Base-by-base conservation (phyloP, 805 yeast genomes). In the Pichia kluyveri region DNA sequence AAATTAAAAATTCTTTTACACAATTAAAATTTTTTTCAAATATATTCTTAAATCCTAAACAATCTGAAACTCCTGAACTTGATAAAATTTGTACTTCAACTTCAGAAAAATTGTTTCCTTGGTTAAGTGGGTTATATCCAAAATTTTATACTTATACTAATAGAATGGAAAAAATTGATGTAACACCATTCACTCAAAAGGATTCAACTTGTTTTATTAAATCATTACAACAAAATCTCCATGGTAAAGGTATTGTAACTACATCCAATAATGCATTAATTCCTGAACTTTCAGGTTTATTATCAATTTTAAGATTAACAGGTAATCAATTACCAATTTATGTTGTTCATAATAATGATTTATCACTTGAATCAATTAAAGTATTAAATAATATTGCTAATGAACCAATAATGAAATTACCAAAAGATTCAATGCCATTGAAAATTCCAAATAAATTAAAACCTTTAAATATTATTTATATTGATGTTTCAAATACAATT, bases 161-260 rank as follows among this genome's bases (percentile, higher is more conserved):
- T 8, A 50, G 47, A 40, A 40, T 54, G 40, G 52, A 54, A 26
- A 49, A 51, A 10, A 42, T 48, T 0, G 30, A 5, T 3, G 10
- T 49, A 2, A n/a, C 32, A 19, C 57, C 56, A 7, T 60, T 49
- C 31, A 39, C 6, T 32, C 37, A 5, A 36, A 34, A 11, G 4
- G 26, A 38, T 7, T 38, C 45, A n/a, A n/a, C 43, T 17, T 61
- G 69, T 50, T 54, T 62, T 46, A 45, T 67, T 23, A 63, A 63
- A 44, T 54, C 49, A 6, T 47, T 67, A 31, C 64, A 65, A 38
- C 41, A 51, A 6, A 51, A 60, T 34, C 51, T 66, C 37, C 61
- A 62, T 14, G 80, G 80, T 4, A 63, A 62, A 50, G 86, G 86
- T 4, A 72, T 79, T 26, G 83, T 77, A 1, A 59, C 80, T 5